A percentile compares a stretch with the other conserved stretches of the same genome.
Evolutionary conservation across 2,329 filamentous ascomycete genomes (phyloP).

Genomic region (Trichophyton mentagrophytes): DNA sequence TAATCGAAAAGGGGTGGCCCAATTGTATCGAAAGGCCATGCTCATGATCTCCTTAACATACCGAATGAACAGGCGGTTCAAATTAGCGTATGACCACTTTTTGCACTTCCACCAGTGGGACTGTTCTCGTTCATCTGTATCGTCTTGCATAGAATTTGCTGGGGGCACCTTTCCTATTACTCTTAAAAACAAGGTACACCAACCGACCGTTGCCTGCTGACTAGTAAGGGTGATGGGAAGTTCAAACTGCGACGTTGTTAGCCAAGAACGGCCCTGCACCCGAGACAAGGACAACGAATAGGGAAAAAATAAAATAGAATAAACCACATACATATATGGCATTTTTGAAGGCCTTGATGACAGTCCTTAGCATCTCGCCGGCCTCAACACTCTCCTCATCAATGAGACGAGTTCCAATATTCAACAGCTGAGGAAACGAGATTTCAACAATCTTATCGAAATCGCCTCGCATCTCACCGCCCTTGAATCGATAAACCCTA

Average conservation of each 20-base stretch:
- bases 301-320: too few relatives aligned
- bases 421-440: slow-evolving; percentile 75
- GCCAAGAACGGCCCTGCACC: neutral
- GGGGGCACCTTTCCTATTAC: slow-evolving; percentile 79
- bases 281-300: neutral
- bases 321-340: slow-evolving; percentile 71
- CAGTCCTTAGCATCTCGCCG: slow-evolving; percentile 89
- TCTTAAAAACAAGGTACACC: slow-evolving; percentile 89
- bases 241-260: slow-evolving; percentile 53
- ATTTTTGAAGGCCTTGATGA: slow-evolving; percentile 96
- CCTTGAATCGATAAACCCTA: slow-evolving; percentile 89
- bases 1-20: neutral
- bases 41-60: slow-evolving; percentile 30
- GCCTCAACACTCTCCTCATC: slow-evolving; percentile 88
- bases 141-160: slow-evolving; percentile 63
- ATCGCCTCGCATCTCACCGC: slow-evolving; percentile 65
- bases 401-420: slow-evolving; percentile 77
- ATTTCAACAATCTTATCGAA: slow-evolving; percentile 90
- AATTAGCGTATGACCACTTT: slow-evolving; percentile 98
- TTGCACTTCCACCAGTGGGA: slow-evolving; percentile 99
- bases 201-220: slow-evolving; percentile 74
- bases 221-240: slow-evolving; percentile 65
- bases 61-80: slow-evolving; percentile 91
- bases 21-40: slow-evolving; percentile 2
- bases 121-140: slow-evolving; percentile 71